Percentiles rank a stretch among this genome's conserved stretches.
Conservation (phyloP, 441 rosid species). For the Erodium trifolium region DNA sequence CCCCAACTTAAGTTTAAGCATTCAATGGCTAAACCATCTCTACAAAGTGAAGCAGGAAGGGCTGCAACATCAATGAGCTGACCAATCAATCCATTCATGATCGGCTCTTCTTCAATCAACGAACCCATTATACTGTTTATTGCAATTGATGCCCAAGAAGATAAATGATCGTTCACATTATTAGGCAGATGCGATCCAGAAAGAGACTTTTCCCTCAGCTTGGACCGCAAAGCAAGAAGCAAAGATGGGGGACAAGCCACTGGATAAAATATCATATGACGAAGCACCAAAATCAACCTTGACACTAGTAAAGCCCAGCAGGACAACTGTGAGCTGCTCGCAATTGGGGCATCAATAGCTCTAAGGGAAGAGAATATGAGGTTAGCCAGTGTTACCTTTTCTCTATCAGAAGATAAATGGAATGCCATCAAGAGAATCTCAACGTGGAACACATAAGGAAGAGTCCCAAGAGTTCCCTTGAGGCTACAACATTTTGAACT, state of each 20-base stretch:
- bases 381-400: slow-evolving; percentile 61
- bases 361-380: slow-evolving; percentile 47
- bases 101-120: slow-evolving; percentile 57
- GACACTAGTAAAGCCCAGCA: slow-evolving; percentile 91
- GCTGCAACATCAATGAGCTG: slow-evolving; percentile 69
- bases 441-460: slow-evolving; percentile 85
- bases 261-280: slow-evolving; percentile 79
- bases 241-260: slow-evolving; percentile 65
- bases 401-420: slow-evolving; percentile 78
- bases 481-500: slow-evolving; percentile 44
- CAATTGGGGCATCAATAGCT: slow-evolving; percentile 40
- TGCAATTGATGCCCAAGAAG: slow-evolving; percentile 65
- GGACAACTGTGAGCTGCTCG: slow-evolving; percentile 47
- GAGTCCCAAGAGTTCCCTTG: slow-evolving; percentile 60
- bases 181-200: slow-evolving; percentile 37
- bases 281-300: slow-evolving; percentile 79
- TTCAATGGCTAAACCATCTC: slow-evolving; percentile 46
- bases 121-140: slow-evolving; percentile 45
- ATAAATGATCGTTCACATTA: slow-evolving; percentile 44
- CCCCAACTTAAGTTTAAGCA: slow-evolving; percentile 47
- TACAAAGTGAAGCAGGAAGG: slow-evolving; percentile 53
- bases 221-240: slow-evolving; percentile 65
- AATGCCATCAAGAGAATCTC: slow-evolving; percentile 96
- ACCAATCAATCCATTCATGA: slow-evolving; percentile 42
- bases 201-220: slow-evolving; percentile 65